Base-by-base conservation (phyloP, 441 rosid genomes). In the Pelargonium cotyledonis region DNA sequence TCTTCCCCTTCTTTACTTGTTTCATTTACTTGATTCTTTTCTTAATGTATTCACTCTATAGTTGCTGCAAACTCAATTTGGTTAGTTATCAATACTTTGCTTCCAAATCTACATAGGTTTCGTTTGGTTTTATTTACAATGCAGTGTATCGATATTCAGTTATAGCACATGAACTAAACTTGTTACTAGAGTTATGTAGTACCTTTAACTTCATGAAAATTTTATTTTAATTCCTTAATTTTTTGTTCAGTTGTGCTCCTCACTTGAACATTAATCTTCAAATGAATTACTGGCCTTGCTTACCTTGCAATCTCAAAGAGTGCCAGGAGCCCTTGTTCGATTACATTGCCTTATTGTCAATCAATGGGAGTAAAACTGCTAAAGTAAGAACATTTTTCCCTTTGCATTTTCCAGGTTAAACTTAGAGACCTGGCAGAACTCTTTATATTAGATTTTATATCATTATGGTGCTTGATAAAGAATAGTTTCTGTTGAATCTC, bases 211-310 rank as follows among this genome's bases (percentile, higher is more conserved):
- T 63, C 26, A 5, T 63, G 43, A 12, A 63, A 29, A 5, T 35
- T 35, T 15, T 62, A 47, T 21, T 23, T 41, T 5, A 12, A 1
- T 47, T 26, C 57, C 40, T 46, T 69, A 21, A 4, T 23, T 14
- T n/a, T 57, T 15, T 66, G 10, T 15, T 44, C 77, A 74, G 77
- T 57, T 63, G 63, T 58, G 73, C 77, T 65, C 77, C 70, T 46
- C 77, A 75, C 63, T 38, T 75, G 70, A 75, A 75, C 70, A 70
- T 75, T 41, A 75, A 75, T 75, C 70, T 75, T 55, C 70, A 75
- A 70, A 75, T 75, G 77, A 75, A 75, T 60, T 75, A 75, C 65
- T 75, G 77, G 77, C 73, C 73, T 29, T 31, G 73, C 15, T 73
- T 75, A 38, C 53, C 77, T 29, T 75, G 77, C 74, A 75, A 75